These are phyloP conservation scores for Sporothrix euskadiensis DNA, from an alignment of 2,329 filamentous ascomycete species.

Conservation along the genomic window DNA sequence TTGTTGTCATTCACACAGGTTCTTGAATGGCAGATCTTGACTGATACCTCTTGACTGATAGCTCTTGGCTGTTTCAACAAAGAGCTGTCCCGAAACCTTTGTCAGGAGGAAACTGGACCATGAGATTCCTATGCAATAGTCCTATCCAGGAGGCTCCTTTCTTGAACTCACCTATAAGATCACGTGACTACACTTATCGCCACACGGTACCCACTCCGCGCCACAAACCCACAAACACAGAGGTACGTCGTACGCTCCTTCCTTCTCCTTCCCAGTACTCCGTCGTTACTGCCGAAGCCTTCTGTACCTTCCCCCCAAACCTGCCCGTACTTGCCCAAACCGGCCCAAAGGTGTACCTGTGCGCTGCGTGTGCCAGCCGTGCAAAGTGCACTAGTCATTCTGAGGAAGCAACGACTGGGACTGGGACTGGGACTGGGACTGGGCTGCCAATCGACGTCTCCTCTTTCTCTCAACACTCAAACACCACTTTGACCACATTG, in stretches of 20 bases:
- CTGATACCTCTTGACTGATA: too few species aligned
- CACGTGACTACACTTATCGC: not conserved
- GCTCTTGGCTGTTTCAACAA: not conserved
- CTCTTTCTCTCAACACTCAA: not conserved
- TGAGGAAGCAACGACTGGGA: not conserved
- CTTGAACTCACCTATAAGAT: not conserved
- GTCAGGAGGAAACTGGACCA: not conserved
- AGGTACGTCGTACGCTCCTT: slow-evolving; percentile 13
- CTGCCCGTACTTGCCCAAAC: not conserved
- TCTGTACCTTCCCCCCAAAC: not conserved
- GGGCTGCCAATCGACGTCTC: slow-evolving; percentile 5
- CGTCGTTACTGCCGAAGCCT: not conserved
- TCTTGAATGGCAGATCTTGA: not conserved
- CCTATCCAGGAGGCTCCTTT: too few species aligned
- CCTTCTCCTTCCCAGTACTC: not conserved
- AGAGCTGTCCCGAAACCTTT: not conserved
- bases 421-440: too few species aligned
- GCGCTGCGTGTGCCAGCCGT: not conserved
- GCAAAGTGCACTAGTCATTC: not conserved
- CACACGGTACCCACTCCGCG: slow-evolving; percentile 14
- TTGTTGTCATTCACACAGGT: not conserved
- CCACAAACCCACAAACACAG: not conserved
- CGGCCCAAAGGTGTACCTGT: not conserved
- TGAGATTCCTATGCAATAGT: not conserved
- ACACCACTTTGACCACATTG: not conserved